Conservation (phyloP, 345 rosid species). For the Eucalyptus caleyi region DNA sequence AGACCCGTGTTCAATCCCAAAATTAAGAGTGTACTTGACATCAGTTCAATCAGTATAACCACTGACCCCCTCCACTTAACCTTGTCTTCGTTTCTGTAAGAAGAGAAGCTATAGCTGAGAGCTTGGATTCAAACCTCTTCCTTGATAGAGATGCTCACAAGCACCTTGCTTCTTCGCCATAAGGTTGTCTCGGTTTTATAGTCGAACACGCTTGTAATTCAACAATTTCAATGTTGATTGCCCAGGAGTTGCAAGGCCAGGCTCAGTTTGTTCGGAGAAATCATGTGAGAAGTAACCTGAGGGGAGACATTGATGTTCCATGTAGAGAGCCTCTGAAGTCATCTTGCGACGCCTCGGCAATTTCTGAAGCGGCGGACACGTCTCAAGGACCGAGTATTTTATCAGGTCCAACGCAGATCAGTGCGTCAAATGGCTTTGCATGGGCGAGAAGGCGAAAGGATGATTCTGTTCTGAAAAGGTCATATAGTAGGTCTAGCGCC, state of each 20-base stretch:
- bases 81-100: not conserved
- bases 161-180: not conserved
- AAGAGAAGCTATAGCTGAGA: not conserved
- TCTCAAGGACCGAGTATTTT: constrained; percentile 18
- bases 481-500: not conserved
- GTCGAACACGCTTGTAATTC: not conserved
- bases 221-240: not conserved
- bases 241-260: not conserved
- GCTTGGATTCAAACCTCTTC: not conserved
- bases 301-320: not conserved
- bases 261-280: not conserved
- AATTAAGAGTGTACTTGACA: not conserved
- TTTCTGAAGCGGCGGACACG: not conserved
- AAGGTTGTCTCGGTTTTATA: not conserved
- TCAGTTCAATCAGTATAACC: not conserved
- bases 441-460: constrained; percentile 22
- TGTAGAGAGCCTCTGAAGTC: not conserved
- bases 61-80: not conserved
- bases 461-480: not conserved
- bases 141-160: not conserved
- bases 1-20: not conserved
- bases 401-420: constrained; percentile 24
- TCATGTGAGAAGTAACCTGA: not conserved
- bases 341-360: not conserved
- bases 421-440: constrained; percentile 38